Evolutionary conservation across 345 rosid species (phyloP).

Genomic region (Bretschneidera sinensis): DNA sequence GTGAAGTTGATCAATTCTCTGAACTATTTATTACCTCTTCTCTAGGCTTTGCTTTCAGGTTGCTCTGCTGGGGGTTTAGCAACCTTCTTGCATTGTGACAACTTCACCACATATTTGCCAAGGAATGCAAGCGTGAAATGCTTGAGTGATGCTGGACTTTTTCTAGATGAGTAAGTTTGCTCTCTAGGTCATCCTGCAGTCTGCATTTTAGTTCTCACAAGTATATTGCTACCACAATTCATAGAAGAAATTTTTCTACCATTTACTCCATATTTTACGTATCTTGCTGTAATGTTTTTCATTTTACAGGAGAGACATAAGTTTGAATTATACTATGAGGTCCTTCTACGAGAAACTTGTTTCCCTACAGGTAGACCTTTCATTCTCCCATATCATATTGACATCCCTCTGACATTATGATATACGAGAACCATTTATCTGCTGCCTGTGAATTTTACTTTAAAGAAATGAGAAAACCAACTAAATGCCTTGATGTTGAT

Average conservation of each 20-base stretch:
- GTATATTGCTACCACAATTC: background rate
- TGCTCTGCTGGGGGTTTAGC: constrained; percentile 99
- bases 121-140: constrained; percentile 67
- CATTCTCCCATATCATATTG: too few relatives aligned
- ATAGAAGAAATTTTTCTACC: background rate
- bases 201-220: background rate
- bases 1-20: constrained; percentile 6
- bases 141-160: constrained; percentile 96
- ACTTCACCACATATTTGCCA: constrained; percentile 56
- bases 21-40: constrained; percentile 3
- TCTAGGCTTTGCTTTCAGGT: constrained; percentile 90
- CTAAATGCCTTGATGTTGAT: too few relatives aligned
- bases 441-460: too few relatives aligned
- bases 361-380: constrained; percentile 49
- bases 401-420: too few relatives aligned
- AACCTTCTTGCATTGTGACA: constrained; percentile 70
- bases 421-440: too few relatives aligned
- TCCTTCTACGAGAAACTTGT: constrained; percentile 50
- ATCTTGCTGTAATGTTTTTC: background rate
- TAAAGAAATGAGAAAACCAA: too few relatives aligned
- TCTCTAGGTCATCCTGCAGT: background rate
- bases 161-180: constrained; percentile 65
- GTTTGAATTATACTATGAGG: constrained; percentile 60
- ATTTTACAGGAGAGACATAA: constrained; percentile 62
- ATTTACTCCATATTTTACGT: background rate